Evolutionary conservation across 1,284 basidiomycete species (phyloP).

Genomic region (Sporisorium exsertum): DNA sequence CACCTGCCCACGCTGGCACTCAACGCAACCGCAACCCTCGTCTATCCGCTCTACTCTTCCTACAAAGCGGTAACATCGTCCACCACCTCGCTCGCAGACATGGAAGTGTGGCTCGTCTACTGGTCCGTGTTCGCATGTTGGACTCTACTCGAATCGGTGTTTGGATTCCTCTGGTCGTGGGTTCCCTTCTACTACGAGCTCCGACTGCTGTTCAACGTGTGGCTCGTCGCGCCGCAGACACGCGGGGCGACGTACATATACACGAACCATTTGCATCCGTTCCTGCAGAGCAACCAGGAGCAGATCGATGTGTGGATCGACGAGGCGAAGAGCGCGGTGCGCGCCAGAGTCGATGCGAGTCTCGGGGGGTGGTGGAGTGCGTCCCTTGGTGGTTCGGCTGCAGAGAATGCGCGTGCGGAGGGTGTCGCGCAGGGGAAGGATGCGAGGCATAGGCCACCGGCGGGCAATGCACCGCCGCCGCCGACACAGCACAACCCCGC

Average conservation of each 20-base stretch:
- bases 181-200: constrained; percentile 60
- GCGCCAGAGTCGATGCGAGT: constrained; percentile 7
- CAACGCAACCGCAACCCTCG: constrained; percentile 43
- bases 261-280: constrained; percentile 79
- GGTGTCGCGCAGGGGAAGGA: constrained; percentile 9
- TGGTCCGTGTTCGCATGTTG: constrained; percentile 61
- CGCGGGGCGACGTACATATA: constrained; percentile 84
- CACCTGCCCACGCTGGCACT: constrained; percentile 56
- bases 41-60: constrained; percentile 62
- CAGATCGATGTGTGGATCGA: constrained; percentile 83
- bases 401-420: not conserved
- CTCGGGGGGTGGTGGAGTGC: constrained; percentile 31
- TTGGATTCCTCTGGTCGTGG: constrained; percentile 65
- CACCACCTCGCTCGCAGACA: constrained; percentile 55
- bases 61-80: constrained; percentile 59
- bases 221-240: constrained; percentile 65
- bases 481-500: constrained; percentile 47
- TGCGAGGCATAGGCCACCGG: constrained; percentile 24
- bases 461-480: constrained; percentile 9
- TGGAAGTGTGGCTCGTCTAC: constrained; percentile 65
- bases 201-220: constrained; percentile 61
- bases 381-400: not conserved
- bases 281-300: constrained; percentile 80
- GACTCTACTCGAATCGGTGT: constrained; percentile 50
- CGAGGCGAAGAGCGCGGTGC: constrained; percentile 37